A percentile compares a stretch with the other conserved stretches of the same genome.
Conservation (phyloP, 257 asterid genomes). For the Solanum arcanum region DNA sequence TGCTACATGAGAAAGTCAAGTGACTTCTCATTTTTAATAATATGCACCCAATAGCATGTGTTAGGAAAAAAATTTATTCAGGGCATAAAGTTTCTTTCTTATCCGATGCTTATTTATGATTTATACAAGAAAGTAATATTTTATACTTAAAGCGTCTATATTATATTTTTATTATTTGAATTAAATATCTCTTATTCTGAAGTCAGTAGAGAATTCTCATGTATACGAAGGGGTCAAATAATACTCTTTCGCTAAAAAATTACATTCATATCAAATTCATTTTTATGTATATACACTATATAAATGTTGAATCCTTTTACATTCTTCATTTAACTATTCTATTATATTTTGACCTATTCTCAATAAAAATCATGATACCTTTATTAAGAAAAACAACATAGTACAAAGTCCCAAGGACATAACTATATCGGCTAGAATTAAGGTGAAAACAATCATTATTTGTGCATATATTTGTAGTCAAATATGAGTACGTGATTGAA, state of each 20-base stretch:
- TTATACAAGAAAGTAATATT: no score
- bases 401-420: not conserved
- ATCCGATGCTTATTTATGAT: not conserved
- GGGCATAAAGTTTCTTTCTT: not conserved
- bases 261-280: not conserved
- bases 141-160: not conserved
- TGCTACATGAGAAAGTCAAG: not conserved
- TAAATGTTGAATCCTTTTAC: not conserved
- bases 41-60: not conserved
- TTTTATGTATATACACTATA: not conserved
- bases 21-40: not conserved
- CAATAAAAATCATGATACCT: not conserved
- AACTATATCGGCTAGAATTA: not conserved
- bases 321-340: not conserved
- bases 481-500: not conserved
- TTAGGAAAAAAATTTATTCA: not conserved
- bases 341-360: not conserved
- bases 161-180: not conserved
- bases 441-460: not conserved
- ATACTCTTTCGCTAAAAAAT: not conserved
- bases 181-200: not conserved
- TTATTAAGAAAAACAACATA: not conserved
- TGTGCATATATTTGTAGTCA: not conserved
- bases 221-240: not conserved
- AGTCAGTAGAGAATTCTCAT: accelerated